phyloP scores from a whole-genome alignment of 257 asterid genomes.

The Coffea canephora region DNA sequence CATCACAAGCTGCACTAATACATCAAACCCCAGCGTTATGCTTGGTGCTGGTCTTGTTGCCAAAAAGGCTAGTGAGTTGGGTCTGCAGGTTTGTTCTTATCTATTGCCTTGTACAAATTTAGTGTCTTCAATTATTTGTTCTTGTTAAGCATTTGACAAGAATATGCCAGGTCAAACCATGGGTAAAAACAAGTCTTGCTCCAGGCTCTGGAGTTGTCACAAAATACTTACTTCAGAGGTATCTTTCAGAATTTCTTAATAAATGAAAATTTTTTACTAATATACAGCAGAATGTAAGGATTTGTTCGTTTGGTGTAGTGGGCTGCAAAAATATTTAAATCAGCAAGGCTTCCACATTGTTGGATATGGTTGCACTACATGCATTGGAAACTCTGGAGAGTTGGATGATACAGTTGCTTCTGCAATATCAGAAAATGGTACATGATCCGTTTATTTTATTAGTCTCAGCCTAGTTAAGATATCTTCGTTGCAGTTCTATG shows the following conservation, averaged over 20 bases:
- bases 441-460: not conserved
- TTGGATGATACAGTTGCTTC: constrained; percentile 80
- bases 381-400: constrained; percentile 95
- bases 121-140: constrained; percentile 10
- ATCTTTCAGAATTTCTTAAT: constrained; percentile 20
- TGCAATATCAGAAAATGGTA: constrained; percentile 88
- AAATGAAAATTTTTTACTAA: constrained; percentile 2
- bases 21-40: constrained; percentile 97
- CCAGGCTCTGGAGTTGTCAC: constrained; percentile 97
- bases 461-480: not conserved
- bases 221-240: constrained; percentile 80
- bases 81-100: constrained; percentile 60
- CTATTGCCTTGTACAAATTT: constrained; percentile 1
- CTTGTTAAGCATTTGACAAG: constrained; percentile 18
- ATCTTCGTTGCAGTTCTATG: not conserved
- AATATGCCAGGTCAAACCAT: constrained; percentile 78
- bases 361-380: constrained; percentile 93
- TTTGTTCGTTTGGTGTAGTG: constrained; percentile 49
- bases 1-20: constrained; percentile 94
- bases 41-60: constrained; percentile 97
- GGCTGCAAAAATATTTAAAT: constrained; percentile 70
- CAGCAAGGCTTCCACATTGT: constrained; percentile 94
- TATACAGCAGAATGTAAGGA: not conserved
- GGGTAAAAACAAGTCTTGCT: constrained; percentile 98
- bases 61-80: constrained; percentile 82